Evolutionary conservation across 257 asterid genomes (phyloP).

Genomic region (Cinchona pubescens): DNA sequence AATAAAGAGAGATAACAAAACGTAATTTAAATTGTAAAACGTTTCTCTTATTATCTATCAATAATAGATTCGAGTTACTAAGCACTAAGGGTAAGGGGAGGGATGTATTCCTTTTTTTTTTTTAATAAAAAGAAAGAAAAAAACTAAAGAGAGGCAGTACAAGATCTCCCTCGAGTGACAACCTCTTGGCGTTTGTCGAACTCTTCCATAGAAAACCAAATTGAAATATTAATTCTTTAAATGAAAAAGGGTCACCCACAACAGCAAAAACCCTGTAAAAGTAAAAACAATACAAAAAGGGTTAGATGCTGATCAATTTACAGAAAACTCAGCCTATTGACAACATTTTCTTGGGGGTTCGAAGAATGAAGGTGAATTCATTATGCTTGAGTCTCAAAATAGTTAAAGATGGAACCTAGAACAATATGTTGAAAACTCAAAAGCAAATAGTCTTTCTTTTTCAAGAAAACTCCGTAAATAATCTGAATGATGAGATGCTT

Average conservation of each 20-base stretch:
- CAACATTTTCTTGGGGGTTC: not conserved
- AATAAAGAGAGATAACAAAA: too few relatives aligned
- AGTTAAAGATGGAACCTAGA: too few relatives aligned
- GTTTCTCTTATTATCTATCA: too few relatives aligned
- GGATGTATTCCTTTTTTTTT: too few relatives aligned
- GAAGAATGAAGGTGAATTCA: not conserved
- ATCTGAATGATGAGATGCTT: not conserved
- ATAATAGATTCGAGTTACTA: too few relatives aligned
- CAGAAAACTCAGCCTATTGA: not conserved
- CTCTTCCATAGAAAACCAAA: not conserved
- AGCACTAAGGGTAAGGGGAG: too few relatives aligned
- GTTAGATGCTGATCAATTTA: not conserved
- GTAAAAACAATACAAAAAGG: not conserved
- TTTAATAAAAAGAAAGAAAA: not conserved
- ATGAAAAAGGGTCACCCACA: constrained; percentile 34
- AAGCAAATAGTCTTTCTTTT: not conserved
- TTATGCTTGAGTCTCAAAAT: not conserved
- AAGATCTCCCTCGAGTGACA: not conserved
- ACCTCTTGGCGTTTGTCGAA: not conserved
- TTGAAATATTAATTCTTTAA: constrained; percentile 21
- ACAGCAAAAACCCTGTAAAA: constrained; percentile 47
- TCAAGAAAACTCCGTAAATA: not conserved
- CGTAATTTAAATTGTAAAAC: too few relatives aligned
- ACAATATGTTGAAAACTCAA: too few relatives aligned
- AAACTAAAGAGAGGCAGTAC: not conserved